Percentiles rank a stretch among this genome's conserved stretches.
phyloP scores from a whole-genome alignment of 106 monocot genomes.

The Dendrobium nobile region DNA sequence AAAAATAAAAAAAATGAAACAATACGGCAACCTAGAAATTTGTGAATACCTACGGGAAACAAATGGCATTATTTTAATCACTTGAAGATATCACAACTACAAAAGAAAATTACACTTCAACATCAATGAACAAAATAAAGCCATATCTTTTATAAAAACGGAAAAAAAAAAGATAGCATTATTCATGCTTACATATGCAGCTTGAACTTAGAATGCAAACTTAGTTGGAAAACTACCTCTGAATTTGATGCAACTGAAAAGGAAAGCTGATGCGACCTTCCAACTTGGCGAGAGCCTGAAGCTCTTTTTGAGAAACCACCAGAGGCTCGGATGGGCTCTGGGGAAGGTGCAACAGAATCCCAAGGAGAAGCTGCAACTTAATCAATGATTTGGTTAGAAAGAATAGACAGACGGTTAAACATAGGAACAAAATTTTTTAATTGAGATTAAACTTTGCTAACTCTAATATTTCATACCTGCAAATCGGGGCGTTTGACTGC shows the following conservation, averaged over 20 bases:
- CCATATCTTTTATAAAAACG: background rate
- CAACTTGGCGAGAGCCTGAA: slow-evolving; percentile 31
- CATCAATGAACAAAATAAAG: background rate
- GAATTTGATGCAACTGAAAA: slow-evolving; percentile 33
- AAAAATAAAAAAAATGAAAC: background rate
- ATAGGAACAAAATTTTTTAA: background rate
- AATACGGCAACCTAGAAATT: background rate
- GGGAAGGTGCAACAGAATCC: slow-evolving; percentile 82
- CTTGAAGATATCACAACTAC: background rate
- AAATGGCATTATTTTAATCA: background rate
- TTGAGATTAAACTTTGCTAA: background rate
- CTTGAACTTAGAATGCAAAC: background rate
- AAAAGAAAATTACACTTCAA: background rate
- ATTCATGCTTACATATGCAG: background rate
- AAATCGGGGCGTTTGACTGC: slow-evolving; percentile 69
- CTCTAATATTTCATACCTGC: slow-evolving; percentile 27
- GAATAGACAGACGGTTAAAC: background rate
- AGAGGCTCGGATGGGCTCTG: slow-evolving; percentile 73
- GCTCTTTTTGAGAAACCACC: slow-evolving; percentile 64
- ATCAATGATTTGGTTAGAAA: background rate
- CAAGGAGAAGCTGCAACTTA: slow-evolving; percentile 63
- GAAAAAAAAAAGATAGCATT: background rate
- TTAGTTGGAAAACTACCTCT: slow-evolving; percentile 34
- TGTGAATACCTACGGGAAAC: background rate
- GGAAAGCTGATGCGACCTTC: slow-evolving; percentile 44